Evolutionary conservation across 441 rosid species (phyloP), one percentile per base, ranked within the genome.

Genomic region (Raphanus hybrid): DNA sequence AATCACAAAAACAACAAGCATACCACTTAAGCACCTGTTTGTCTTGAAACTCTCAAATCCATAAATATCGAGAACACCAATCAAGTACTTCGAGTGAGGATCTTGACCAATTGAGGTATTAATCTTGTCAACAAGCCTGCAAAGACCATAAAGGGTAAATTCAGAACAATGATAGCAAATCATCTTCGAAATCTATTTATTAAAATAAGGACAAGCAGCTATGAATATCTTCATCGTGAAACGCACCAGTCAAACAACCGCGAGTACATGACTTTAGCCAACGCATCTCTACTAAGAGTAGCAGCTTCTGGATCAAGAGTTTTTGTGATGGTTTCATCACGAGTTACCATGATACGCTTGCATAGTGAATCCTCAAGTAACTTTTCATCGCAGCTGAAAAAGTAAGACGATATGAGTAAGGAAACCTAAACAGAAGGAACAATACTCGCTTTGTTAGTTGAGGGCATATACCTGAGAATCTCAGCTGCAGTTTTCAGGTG

Each of bases 41-140:
- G 97, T 94, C 88, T 92, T 91, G 92, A 94, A 94, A 89, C 97
- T 94, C 88, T 94, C 98, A 79, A 94, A 94, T 78, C 98, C 98
- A 83, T 94, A 94, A 67, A 94, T 94, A 87, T 94, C 98, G 81
- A 94, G 89, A 75, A 95, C 98, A 7, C 99, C 98, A 77, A 95
- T 95, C 74, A 95, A 86, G 84, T 71, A 88, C 86, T 91, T 91
- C 43, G 98, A 93, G 59, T 87, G 68, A 68, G 92, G 90, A 77
- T 95, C 98, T 85, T 95, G 98, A 78, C 99, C 98, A 72, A 95
- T 95, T 63, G 96, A 90, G 81, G 66, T 86, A 76, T 92, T 95
- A 62, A 95, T 93, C 78, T 86, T 95, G 79, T 91, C 94, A 64
- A 93, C 99, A 68, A 95, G 84, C 99, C 98, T 95, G 89, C 64